Evolutionary conservation across 495 filamentous ascomycete species (phyloP), one percentile per base, ranked within the genome.

Genomic region (Sporormia fimetaria): DNA sequence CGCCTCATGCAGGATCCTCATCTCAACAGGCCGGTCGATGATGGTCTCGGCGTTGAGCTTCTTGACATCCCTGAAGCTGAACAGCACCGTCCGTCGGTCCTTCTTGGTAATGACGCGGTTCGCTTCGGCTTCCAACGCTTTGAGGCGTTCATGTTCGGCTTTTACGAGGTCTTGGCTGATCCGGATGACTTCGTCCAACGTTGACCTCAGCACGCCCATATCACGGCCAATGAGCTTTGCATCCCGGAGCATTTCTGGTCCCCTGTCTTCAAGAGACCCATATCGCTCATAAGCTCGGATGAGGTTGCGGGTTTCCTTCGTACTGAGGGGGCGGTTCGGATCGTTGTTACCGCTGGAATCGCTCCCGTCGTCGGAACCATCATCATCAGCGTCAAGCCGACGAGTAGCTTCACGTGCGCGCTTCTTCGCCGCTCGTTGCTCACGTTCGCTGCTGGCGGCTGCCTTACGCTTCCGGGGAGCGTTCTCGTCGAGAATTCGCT

Each of bases 21-120:
- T 81, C 58, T 96, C 87, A 11, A 73, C 73, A 0, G 88, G 86
- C 4, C 90, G 80, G 40, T 95, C 85, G 1, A 92, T 69, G 41
- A 94, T 81, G 0, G 87, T 96, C 59, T 88, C 85, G 1, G 90
- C 92, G 58, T 99, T 99, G 49, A 94, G 70, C 33, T 88, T 82
- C 55, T 90, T 87, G 16, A 94, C 83, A 24, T 85, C 86, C 22
- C 81, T 77, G 57, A 83, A 90, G 51, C 94, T 84, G 47, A 99
- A 94, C 28, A 96, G 66, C 12, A 95, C 84, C 1, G 92, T 88
- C 54, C 96, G 96, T 59, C 82, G 85, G 56, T 96, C 88, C 56
- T 96, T 98, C 65, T 95, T 95, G 0, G 87, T 93, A 3, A 81
- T 49, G 6, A 76, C 70, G 54, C 85, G 83, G 54, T 80, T 79